A percentile compares a stretch with the other conserved stretches of the same genome.
These are phyloP conservation scores for Candida qinlingensis DNA, from an alignment of 805 yeast species.

Conservation along the genomic window DNA sequence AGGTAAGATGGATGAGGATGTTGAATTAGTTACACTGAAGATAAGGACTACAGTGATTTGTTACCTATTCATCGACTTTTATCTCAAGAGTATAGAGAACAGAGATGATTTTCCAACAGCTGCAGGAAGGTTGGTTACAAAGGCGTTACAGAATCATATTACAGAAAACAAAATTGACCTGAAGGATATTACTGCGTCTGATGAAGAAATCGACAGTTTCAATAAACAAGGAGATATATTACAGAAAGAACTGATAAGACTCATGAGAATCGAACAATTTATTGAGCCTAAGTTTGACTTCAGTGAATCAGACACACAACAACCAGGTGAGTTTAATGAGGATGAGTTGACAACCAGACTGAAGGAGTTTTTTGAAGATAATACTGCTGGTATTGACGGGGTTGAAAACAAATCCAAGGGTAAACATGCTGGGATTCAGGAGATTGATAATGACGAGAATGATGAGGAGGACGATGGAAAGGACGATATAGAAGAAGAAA, in stretches of 20 bases:
- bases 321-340: conserved; percentile 11
- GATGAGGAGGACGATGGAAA: conserved; percentile 7
- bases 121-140: conserved; percentile 7
- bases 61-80: conserved; percentile 12
- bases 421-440: background rate
- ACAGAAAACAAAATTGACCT: background rate
- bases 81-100: conserved; percentile 3
- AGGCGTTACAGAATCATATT: background rate
- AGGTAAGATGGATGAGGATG: background rate
- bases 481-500: conserved; percentile 20
- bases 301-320: conserved; percentile 6
- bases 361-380: conserved; percentile 21
- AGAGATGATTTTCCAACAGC: background rate
- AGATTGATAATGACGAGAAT: background rate
- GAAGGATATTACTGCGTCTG: conserved; percentile 1
- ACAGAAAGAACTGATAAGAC: conserved; percentile 26
- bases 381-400: conserved; percentile 21
- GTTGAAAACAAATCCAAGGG: conserved; percentile 11
- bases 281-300: conserved; percentile 17
- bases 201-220: conserved; percentile 12
- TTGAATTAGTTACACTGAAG: conserved; percentile 14
- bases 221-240: conserved; percentile 19
- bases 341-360: conserved; percentile 24
- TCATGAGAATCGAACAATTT: conserved; percentile 15
- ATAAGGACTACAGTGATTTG: conserved; percentile 20